These are phyloP conservation scores for Phyllosticta citriasiana DNA, from an alignment of 2,329 filamentous ascomycete genomes.

Conservation along the genomic window DNA sequence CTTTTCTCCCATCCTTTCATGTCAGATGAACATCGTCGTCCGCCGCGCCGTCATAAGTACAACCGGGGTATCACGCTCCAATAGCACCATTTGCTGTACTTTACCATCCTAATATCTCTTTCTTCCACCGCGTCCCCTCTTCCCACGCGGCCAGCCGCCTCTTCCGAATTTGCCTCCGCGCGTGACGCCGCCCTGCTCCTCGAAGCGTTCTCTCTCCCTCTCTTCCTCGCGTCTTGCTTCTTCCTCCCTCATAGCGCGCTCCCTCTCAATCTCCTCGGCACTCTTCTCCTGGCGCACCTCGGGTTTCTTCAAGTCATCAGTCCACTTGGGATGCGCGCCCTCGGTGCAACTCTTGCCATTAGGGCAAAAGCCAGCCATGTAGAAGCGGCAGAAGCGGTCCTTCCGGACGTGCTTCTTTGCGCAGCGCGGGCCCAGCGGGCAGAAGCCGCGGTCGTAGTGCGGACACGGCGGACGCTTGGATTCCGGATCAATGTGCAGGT, in stretches of 20 bases:
- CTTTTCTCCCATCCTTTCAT: no score
- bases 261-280: constrained; percentile 55
- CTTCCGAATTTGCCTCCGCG: constrained; percentile 4
- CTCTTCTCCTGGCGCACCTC: constrained; percentile 59
- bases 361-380: constrained; percentile 89
- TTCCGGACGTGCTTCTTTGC: constrained; percentile 81
- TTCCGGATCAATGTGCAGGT: constrained; percentile 79
- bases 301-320: constrained; percentile 51
- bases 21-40: no score
- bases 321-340: constrained; percentile 75
- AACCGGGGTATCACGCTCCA: no score
- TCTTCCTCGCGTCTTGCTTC: constrained; percentile 33
- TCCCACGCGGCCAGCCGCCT: constrained; percentile 8
- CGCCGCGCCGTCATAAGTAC: no score
- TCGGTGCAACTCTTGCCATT: constrained; percentile 67
- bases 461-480: constrained; percentile 51
- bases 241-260: constrained; percentile 41
- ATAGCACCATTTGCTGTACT: no score
- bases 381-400: constrained; percentile 65
- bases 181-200: constrained; percentile 21
- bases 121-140: constrained; percentile 8
- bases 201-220: constrained; percentile 27
- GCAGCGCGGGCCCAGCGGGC: constrained; percentile 77
- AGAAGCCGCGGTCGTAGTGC: constrained; percentile 94
- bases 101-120: not conserved